Percentiles rank a stretch among this genome's conserved stretches.
phyloP scores from a whole-genome alignment of 805 yeast species.

The Wickerhamiella hasegawae region DNA sequence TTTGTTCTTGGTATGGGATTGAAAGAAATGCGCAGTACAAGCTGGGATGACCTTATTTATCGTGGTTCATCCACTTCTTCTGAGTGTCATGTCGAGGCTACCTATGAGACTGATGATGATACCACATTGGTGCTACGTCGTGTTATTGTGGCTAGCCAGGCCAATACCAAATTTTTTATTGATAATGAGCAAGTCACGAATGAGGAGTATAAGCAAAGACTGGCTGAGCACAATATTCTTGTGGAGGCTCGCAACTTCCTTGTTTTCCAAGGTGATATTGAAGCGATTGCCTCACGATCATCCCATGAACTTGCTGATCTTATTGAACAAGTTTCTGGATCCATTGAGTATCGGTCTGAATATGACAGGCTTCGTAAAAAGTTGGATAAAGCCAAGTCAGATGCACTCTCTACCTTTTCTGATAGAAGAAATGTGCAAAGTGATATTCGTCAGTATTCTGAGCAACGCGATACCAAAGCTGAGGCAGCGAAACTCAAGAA shows the following conservation, averaged over 20 bases:
- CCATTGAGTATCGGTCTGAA: slow-evolving; percentile 46
- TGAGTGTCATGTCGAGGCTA: slow-evolving; percentile 7
- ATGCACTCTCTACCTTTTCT: slow-evolving; percentile 46
- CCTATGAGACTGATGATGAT: neutral
- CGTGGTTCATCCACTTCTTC: slow-evolving; percentile 8
- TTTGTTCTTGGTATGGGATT: slow-evolving; percentile 81
- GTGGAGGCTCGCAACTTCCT: slow-evolving; percentile 82
- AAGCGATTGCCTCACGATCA: slow-evolving; percentile 77
- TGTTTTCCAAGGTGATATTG: slow-evolving; percentile 96
- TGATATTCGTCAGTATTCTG: slow-evolving; percentile 64
- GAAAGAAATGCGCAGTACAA: slow-evolving; percentile 56
- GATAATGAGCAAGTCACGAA: slow-evolving; percentile 6
- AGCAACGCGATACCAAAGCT: slow-evolving; percentile 58
- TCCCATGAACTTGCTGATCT: slow-evolving; percentile 56
- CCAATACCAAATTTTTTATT: slow-evolving; percentile 4
- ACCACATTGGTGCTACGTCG: slow-evolving; percentile 1
- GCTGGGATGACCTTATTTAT: slow-evolving; percentile 62
- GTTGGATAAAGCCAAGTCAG: slow-evolving; percentile 38
- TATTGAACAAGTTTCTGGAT: slow-evolving; percentile 75
- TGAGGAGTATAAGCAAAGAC: slow-evolving; percentile 40
- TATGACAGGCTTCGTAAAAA: slow-evolving; percentile 51
- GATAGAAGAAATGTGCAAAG: slow-evolving; percentile 52
- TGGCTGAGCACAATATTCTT: slow-evolving; percentile 65
- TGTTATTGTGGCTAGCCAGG: neutral
- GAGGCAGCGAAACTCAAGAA: slow-evolving; percentile 6